Evolutionary conservation across 2,329 filamentous ascomycete genomes (phyloP).

Genomic region (Graphiopsis chlorocephala): DNA sequence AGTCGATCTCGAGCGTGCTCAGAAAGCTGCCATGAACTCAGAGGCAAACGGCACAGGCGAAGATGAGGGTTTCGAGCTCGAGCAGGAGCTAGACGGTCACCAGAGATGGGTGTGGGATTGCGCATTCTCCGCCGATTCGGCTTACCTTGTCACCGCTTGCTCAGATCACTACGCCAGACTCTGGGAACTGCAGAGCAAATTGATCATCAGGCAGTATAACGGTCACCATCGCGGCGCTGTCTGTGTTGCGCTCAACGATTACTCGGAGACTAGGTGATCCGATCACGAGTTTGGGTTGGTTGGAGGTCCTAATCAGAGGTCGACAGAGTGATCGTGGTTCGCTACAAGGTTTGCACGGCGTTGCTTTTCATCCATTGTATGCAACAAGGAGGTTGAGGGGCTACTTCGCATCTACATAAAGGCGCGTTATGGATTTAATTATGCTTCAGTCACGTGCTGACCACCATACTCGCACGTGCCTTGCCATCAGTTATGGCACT

Average conservation of each 20-base stretch:
- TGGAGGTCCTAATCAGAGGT: not conserved
- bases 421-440: not conserved
- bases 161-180: conserved; percentile 89
- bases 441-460: not conserved
- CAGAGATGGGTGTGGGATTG: conserved; percentile 98
- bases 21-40: conserved; percentile 19
- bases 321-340: not conserved
- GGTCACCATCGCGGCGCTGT: conserved; percentile 89
- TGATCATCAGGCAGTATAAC: conserved; percentile 92
- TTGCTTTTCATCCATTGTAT: not conserved
- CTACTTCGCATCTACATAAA: not conserved
- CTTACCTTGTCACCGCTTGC: conserved; percentile 89
- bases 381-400: not conserved
- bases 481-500: not conserved
- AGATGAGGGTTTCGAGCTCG: conserved; percentile 61
- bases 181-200: conserved; percentile 84
- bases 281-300: not conserved
- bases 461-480: not conserved
- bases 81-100: conserved; percentile 84
- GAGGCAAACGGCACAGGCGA: conserved; percentile 16
- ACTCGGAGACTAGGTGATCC: conserved; percentile 33
- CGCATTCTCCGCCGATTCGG: conserved; percentile 88
- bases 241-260: conserved; percentile 86
- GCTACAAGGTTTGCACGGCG: not conserved
- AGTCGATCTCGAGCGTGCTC: conserved; percentile 59